Percentiles rank a stretch among this genome's conserved stretches.
Conservation (phyloP, 75 land plant species). For the Selaginella tamariscina region DNA sequence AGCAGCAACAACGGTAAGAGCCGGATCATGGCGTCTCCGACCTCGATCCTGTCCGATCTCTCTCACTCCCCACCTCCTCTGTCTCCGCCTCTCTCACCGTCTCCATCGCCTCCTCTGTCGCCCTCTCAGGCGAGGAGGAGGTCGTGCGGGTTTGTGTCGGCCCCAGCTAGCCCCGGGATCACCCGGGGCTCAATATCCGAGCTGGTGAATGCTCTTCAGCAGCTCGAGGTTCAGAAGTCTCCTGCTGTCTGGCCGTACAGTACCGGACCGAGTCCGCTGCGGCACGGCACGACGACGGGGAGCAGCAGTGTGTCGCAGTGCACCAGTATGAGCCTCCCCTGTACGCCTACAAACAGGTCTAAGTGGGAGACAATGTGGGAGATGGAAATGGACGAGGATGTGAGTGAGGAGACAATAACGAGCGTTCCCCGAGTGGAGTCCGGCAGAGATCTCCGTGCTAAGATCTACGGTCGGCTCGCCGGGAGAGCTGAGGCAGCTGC, state of each 20-base stretch:
- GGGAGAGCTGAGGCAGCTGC: not conserved
- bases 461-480: slow-evolving; percentile 51
- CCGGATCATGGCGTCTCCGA: not conserved
- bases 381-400: slow-evolving; percentile 23
- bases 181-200: not conserved
- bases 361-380: slow-evolving; percentile 17
- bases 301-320: not conserved
- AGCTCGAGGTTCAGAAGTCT: not conserved
- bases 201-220: not conserved
- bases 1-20: not conserved
- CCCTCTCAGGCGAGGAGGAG: not conserved
- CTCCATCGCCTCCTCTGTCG: not conserved
- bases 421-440: slow-evolving; percentile 76
- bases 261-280: not conserved
- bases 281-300: not conserved
- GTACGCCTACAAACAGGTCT: not conserved
- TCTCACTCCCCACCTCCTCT: not conserved
- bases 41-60: not conserved
- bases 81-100: not conserved
- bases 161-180: not conserved
- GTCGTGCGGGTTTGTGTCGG: not conserved
- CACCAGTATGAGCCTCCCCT: not conserved
- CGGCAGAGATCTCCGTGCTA: slow-evolving; percentile 64
- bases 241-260: not conserved
- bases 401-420: slow-evolving; percentile 6